A percentile compares a stretch with the other conserved stretches of the same genome.
Evolutionary conservation across 2,329 filamentous ascomycete genomes (phyloP).

Genomic region (Ceratocystis destructans): DNA sequence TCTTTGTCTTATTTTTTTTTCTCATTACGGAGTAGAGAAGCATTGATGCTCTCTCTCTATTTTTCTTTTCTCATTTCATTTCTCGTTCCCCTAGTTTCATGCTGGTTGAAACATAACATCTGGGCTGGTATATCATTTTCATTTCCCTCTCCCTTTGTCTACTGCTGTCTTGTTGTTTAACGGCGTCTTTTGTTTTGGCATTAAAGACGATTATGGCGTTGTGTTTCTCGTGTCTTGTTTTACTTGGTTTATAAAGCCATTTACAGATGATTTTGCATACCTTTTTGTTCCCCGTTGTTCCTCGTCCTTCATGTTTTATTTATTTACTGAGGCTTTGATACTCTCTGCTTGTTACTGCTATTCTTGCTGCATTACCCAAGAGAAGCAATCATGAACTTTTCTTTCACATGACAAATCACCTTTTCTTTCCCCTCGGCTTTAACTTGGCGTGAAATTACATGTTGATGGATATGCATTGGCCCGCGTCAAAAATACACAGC

Average conservation of each 20-base stretch:
- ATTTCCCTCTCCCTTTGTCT: neutral
- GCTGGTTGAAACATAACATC: neutral
- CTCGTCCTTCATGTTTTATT: neutral
- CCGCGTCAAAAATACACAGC: too few relatives aligned
- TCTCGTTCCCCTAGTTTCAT: neutral
- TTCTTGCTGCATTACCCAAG: neutral
- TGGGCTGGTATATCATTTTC: neutral
- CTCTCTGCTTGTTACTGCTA: neutral
- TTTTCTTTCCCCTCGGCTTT: neutral
- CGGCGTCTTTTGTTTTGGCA: slow-evolving; percentile 3
- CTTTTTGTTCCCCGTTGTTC: neutral
- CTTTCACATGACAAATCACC: neutral
- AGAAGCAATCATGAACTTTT: slow-evolving; percentile 7
- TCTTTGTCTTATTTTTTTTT: neutral
- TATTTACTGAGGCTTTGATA: slow-evolving; percentile 4
- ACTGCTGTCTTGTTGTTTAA: neutral
- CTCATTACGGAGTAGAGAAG: neutral
- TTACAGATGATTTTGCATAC: slow-evolving; percentile 4
- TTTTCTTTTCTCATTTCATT: neutral
- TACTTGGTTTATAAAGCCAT: slow-evolving; percentile 8
- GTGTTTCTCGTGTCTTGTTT: neutral
- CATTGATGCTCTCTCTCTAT: neutral
- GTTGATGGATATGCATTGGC: too few relatives aligned
- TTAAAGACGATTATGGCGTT: slow-evolving; percentile 1
- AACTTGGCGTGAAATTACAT: too few relatives aligned